Evolutionary conservation across 176 grass and related monocot species (phyloP), one percentile per base, ranked within the genome.

Genomic region (Aegilops speltoides): DNA sequence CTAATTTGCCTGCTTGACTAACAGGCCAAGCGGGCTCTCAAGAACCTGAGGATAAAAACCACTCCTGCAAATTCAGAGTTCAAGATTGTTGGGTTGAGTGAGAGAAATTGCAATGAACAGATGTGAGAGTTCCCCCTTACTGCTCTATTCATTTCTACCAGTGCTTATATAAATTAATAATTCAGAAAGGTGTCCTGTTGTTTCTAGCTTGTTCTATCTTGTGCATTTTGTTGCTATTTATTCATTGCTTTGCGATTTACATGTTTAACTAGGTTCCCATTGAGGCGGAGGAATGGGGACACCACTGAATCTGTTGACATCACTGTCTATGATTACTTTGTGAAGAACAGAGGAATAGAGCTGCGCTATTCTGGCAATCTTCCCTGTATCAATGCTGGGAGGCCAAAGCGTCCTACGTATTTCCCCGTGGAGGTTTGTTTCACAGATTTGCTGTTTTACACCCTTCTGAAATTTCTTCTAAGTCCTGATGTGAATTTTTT

Each of bases 81-180:
- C 81, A 98, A 98, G 83, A 94, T 98, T 79, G 25, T 94, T 88
- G 93, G 96, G 43, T 84, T 98, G 69, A 98, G 93, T 13, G 93
- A 95, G 19, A 71, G 41, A 46, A 94, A 83, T 32, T 98, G 96
- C 76, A 84, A 94, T 0, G 77, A 98, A 78, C 93, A 90, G 33
- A 90, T 25, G 93, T 98, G 87, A 84, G 32, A 22, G 8, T 64
- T 40, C 13, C 32, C 36, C 22, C 46, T 84, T 68, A 0, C 9
- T 8, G 3, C 69, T 69, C 38, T 59, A 8, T 70, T 82, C 7
- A 33, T 78, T 77, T 64, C 23, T 46, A 56, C 62, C 16, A 16
- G 29, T 62, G 17, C 20, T 81, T 68, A 80, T 45, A 37, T 28
- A 28, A 28, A 28, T 28, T 28, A 28, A 28, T 28, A 28, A 28